Evolutionary conservation across 2,329 filamentous ascomycete genomes (phyloP), one percentile per base, ranked within the genome.

Genomic region (Phialophora expanda): DNA sequence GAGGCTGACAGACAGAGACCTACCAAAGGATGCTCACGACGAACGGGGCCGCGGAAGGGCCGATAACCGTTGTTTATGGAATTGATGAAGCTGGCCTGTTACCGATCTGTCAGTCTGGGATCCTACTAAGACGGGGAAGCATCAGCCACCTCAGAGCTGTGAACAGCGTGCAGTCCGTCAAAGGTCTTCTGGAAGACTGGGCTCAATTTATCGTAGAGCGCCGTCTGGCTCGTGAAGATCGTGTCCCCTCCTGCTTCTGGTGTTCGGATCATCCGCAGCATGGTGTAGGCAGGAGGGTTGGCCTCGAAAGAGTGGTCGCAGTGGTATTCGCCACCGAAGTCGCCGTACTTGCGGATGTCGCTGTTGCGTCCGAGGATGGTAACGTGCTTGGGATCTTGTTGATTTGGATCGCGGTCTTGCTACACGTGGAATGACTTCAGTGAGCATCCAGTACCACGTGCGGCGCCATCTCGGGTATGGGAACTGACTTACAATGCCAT

Each of bases 201-300:
- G 62, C 71, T 73, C 61, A 73, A 59, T 62, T 72, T 72, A 60
- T 73, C 72, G 60, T 68, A 73, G n/a, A 73, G 56, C 2, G 66
- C 71, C n/a, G 70, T 67, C 61, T 73, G 71, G 65, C 68, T 71
- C 2, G 69, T 69, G 56, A 71, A 73, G 46, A 70, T 68, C 20
- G 71, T 72, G 55, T 72, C 72, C 8, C 72, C 72, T n/a, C 72
- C 72, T 17, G 50, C 51, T 20, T 67, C 61, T 5, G 72, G 72
- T 24, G 63, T 66, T 51, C 60, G 64, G 22, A 71, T 62, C 62
- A 73, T 63, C 22, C 70, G 69, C 17, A 72, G 61, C 48, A 70
- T 66, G 17, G 72, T 72, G 28, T 72, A 73, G 17, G 71, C 66
- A 14, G 71, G 71, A 14, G 72, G 71, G 34, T 73, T 72, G 30